Conservation (phyloP, 2,329 filamentous ascomycete species). For the Phyllosticta citribraziliensis region DNA sequence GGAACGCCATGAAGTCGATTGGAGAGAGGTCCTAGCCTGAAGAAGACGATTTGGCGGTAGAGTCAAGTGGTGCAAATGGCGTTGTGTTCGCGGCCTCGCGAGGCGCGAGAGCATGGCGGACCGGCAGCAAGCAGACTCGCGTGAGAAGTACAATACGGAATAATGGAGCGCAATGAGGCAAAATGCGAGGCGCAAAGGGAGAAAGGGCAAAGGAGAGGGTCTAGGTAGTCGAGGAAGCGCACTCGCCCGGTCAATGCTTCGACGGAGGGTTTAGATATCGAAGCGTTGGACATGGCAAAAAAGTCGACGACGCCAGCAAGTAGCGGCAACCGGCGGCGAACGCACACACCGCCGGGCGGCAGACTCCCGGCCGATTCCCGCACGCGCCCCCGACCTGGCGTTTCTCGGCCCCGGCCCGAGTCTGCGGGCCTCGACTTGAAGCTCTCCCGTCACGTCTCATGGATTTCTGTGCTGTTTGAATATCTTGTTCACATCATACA, state of each 20-base stretch:
- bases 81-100: neutral
- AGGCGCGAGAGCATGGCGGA: neutral
- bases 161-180: neutral
- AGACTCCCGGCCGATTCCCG: neutral
- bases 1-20: neutral
- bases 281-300: conserved; percentile 13
- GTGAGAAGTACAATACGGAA: neutral
- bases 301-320: neutral
- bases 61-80: neutral
- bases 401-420: neutral
- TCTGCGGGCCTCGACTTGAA: too few species aligned
- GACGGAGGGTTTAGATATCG: neutral
- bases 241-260: neutral
- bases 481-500: too few species aligned
- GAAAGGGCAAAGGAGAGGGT: neutral
- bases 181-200: neutral
- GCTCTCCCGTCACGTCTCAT: too few species aligned
- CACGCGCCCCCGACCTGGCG: neutral
- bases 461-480: too few species aligned
- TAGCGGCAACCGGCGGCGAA: neutral
- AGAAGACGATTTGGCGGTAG: neutral
- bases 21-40: neutral
- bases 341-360: neutral
- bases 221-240: neutral
- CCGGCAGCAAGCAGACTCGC: neutral